These are phyloP conservation scores for Aspergillus brunneoviolaceus DNA, from an alignment of 2,329 filamentous ascomycete genomes.

Conservation along the genomic window DNA sequence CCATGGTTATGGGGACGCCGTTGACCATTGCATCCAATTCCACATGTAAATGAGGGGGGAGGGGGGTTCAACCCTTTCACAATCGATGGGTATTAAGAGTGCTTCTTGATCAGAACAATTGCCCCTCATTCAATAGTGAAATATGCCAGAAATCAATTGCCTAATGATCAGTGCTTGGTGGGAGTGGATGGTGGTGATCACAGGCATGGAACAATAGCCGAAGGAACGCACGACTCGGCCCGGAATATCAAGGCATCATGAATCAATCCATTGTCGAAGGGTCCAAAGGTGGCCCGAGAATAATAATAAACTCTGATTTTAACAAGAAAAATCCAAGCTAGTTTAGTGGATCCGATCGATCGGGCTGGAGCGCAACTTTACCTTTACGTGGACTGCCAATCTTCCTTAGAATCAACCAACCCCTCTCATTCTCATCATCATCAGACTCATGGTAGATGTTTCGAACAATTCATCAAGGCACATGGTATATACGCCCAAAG, in stretches of 20 bases:
- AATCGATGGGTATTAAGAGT: no score
- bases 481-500: background rate
- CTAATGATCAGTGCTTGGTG: no score
- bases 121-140: no score
- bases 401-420: slow-evolving; percentile 1
- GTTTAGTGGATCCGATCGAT: slow-evolving; percentile 26
- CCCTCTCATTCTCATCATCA: background rate
- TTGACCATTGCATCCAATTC: background rate
- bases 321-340: slow-evolving; percentile 16
- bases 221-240: background rate
- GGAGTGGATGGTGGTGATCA: no score
- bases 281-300: background rate
- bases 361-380: slow-evolving; percentile 21
- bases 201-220: background rate
- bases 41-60: background rate
- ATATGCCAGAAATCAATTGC: no score
- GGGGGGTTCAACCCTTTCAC: no score
- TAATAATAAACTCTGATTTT: slow-evolving; percentile 5
- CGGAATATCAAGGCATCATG: background rate
- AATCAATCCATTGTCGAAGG: background rate
- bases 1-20: background rate
- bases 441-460: background rate
- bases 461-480: background rate
- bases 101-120: no score
- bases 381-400: slow-evolving; percentile 5